Evolutionary conservation across 441 rosid genomes (phyloP).

Genomic region (Isatis lusitanica): DNA sequence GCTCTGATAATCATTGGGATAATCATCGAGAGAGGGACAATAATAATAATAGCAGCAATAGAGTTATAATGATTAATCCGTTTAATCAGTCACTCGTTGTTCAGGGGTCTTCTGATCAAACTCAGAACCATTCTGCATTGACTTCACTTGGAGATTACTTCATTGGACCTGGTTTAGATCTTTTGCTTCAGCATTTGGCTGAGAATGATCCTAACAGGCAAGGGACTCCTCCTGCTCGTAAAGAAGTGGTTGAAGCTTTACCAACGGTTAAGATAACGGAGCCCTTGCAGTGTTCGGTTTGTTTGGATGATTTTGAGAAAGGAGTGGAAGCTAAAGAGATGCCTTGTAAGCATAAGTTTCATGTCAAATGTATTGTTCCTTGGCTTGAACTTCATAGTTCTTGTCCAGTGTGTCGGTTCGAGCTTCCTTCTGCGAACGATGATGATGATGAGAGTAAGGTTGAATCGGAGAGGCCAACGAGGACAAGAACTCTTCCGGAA

Average conservation of each 20-base stretch:
- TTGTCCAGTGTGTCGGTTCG: constrained; percentile 66
- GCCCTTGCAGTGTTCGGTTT: constrained; percentile 54
- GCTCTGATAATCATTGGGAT: constrained; percentile 43
- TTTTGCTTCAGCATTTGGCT: constrained; percentile 64
- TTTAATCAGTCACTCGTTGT: constrained; percentile 60
- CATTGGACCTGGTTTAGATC: constrained; percentile 63
- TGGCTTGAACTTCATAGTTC: constrained; percentile 77
- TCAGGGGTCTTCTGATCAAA: constrained; percentile 50
- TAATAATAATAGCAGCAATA: constrained; percentile 6
- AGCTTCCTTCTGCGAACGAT: constrained; percentile 44
- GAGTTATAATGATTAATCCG: constrained; percentile 69
- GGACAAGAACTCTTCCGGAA: constrained; percentile 37
- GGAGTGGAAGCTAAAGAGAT: constrained; percentile 59
- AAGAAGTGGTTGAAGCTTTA: constrained; percentile 60
- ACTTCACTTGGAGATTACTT: constrained; percentile 70
- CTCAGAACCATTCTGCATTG: constrained; percentile 43
- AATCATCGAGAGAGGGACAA: constrained; percentile 39
- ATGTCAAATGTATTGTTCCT: constrained; percentile 51
- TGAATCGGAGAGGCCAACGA: constrained; percentile 43
- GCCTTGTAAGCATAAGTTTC: constrained; percentile 76
- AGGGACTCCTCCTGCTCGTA: constrained; percentile 67
- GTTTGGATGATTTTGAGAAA: constrained; percentile 61
- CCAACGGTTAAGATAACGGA: constrained; percentile 54
- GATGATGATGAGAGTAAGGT: constrained; percentile 57
- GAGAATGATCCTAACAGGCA: constrained; percentile 63